phyloP scores from a whole-genome alignment of 495 filamentous ascomycete genomes.

The Schizothecium vesticola region DNA sequence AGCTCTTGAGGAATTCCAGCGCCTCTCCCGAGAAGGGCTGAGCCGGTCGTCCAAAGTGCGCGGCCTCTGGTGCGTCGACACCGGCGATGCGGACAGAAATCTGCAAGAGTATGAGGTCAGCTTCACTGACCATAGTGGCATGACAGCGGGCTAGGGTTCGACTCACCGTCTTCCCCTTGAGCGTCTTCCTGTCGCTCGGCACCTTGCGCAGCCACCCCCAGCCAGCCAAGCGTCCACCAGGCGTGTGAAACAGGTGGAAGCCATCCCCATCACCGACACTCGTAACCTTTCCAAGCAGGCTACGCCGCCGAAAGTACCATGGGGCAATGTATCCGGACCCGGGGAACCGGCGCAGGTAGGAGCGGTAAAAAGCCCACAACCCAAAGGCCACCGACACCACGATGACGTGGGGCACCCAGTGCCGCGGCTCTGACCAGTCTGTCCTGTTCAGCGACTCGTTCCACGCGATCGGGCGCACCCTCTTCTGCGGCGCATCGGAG shows the following conservation, averaged over 20 bases:
- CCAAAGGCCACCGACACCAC: conserved; percentile 62
- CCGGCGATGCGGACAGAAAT: conserved; percentile 86
- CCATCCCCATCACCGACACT: conserved; percentile 95
- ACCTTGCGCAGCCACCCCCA: conserved; percentile 88
- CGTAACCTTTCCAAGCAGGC: conserved; percentile 77
- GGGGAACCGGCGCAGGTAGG: conserved; percentile 77
- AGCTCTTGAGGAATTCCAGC: conserved; percentile 65
- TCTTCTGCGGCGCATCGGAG: conserved; percentile 8
- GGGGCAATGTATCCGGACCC: conserved; percentile 65
- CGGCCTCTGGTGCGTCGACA: conserved; percentile 85
- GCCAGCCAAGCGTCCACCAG: conserved; percentile 76
- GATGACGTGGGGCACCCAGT: conserved; percentile 61
- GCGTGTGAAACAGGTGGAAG: conserved; percentile 89
- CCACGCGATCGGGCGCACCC: conserved; percentile 43
- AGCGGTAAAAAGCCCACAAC: conserved; percentile 57
- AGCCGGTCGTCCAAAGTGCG: conserved; percentile 83
- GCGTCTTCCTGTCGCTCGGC: conserved; percentile 57
- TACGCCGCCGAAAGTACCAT: conserved; percentile 61
- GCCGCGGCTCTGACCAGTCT: conserved; percentile 63
- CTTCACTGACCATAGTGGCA: neutral
- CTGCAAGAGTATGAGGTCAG: conserved; percentile 30
- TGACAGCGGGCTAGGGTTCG: neutral
- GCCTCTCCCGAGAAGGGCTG: conserved; percentile 83
- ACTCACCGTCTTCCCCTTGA: conserved; percentile 74
- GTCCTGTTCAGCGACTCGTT: conserved; percentile 42